phyloP scores from a whole-genome alignment of 495 filamentous ascomycete genomes.

The Penicillium antarcticum region DNA sequence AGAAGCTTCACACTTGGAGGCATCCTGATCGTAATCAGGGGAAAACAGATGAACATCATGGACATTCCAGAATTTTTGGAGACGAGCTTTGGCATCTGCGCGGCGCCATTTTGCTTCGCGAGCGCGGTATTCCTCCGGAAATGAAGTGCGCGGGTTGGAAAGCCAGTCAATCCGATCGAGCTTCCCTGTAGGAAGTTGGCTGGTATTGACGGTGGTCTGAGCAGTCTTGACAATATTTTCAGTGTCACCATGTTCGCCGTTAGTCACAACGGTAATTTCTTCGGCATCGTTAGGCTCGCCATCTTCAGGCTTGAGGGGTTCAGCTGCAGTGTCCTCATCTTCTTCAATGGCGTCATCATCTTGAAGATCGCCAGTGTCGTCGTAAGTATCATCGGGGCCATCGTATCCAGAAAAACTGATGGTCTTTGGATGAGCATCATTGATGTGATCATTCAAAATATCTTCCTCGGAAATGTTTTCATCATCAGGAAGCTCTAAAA shows the following conservation, averaged over 20 bases:
- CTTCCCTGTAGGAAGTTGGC: not conserved
- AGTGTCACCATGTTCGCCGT: constrained; percentile 8
- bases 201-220: not conserved
- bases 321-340: constrained; percentile 13
- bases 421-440: constrained; percentile 31
- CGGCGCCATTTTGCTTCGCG: constrained; percentile 19
- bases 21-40: constrained; percentile 33
- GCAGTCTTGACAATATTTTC: not conserved
- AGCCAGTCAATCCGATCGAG: constrained; percentile 23
- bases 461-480: constrained; percentile 25
- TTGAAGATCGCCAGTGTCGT: constrained; percentile 23
- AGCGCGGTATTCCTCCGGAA: constrained; percentile 17
- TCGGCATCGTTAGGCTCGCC: constrained; percentile 11
- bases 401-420: constrained; percentile 23
- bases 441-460: constrained; percentile 30
- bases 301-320: constrained; percentile 8
- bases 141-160: constrained; percentile 26
- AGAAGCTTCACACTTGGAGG: constrained; percentile 19
- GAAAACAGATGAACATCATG: constrained; percentile 49
- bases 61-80: constrained; percentile 57
- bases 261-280: constrained; percentile 3
- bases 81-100: constrained; percentile 50
- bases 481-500: constrained; percentile 26
- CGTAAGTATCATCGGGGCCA: constrained; percentile 11
- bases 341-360: constrained; percentile 19